Conservation (phyloP, 495 filamentous ascomycete species). For the Achaetomiella virescens region DNA sequence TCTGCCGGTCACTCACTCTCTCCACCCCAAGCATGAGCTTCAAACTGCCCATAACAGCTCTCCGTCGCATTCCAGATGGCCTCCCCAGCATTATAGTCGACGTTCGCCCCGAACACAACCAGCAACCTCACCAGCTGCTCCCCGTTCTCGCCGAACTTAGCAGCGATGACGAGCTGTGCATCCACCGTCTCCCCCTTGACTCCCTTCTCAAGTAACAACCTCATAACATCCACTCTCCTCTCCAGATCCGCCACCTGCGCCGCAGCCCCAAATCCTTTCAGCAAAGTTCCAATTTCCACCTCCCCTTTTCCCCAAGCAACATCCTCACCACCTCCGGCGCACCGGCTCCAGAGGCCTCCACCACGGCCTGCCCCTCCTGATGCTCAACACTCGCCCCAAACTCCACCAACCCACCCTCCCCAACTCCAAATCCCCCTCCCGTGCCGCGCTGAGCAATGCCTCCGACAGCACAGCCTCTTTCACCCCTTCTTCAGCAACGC, state of each 20-base stretch:
- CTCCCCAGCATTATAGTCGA: conserved; percentile 41
- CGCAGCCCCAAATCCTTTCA: conserved; percentile 40
- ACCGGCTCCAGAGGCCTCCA: conserved; percentile 39
- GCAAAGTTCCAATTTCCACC: conserved; percentile 30
- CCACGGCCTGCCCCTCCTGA: conserved; percentile 39
- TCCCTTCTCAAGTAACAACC: conserved; percentile 35
- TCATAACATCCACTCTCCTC: conserved; percentile 36
- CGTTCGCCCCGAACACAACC: conserved; percentile 37
- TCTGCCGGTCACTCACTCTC: conserved; percentile 23
- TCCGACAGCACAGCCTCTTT: conserved; percentile 32
- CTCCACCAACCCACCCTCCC: conserved; percentile 35
- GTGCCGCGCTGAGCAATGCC: conserved; percentile 36
- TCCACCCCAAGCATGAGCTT: conserved; percentile 40
- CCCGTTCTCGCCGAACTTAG: conserved; percentile 39
- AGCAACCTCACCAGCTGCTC: conserved; percentile 37
- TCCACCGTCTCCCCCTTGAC: conserved; percentile 39
- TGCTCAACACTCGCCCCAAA: conserved; percentile 40
- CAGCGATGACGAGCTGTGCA: conserved; percentile 39
- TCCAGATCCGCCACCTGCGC: conserved; percentile 36
- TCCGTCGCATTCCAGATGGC: conserved; percentile 42
- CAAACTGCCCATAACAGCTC: conserved; percentile 37
- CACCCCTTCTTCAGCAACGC: conserved; percentile 36
- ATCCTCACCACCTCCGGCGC: conserved; percentile 35
- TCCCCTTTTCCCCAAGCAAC: conserved; percentile 31
- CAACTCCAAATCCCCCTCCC: conserved; percentile 40